Evolutionary conservation across 2,329 filamentous ascomycete genomes (phyloP).

Genomic region (Xylaria sp.): DNA sequence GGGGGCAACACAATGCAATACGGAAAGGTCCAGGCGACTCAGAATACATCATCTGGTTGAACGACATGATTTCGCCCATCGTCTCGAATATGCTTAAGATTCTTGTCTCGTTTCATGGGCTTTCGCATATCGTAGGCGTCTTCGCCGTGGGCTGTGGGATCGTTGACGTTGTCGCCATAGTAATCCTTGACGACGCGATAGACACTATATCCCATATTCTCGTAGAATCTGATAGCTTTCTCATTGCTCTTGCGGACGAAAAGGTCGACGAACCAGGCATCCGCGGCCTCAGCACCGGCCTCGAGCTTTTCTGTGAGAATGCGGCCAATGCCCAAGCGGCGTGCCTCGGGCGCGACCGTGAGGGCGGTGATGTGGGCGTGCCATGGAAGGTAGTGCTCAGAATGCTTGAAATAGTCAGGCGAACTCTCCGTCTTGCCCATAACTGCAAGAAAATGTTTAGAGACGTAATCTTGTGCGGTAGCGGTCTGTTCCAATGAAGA

Average conservation of each 20-base stretch:
- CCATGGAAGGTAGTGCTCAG: conserved; percentile 96
- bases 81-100: conserved; percentile 75
- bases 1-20: neutral
- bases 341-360: conserved; percentile 85
- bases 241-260: conserved; percentile 90
- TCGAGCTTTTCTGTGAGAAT: conserved; percentile 83
- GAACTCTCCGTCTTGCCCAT: conserved; percentile 97
- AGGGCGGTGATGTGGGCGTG: conserved; percentile 97
- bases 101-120: conserved; percentile 79
- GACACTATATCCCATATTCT: conserved; percentile 88
- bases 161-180: conserved; percentile 82
- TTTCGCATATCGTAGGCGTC: conserved; percentile 99
- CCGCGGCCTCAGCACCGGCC: conserved; percentile 76
- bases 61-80: conserved; percentile 82
- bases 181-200: conserved; percentile 90
- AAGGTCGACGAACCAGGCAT: conserved; percentile 94
- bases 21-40: conserved; percentile 32
- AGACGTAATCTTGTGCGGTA: conserved; percentile 17
- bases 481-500: conserved; percentile 28
- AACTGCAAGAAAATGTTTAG: conserved; percentile 59
- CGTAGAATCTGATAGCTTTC: conserved; percentile 87
- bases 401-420: conserved; percentile 73
- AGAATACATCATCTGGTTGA: conserved; percentile 86
- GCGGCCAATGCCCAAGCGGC: conserved; percentile 85
- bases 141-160: conserved; percentile 68